A percentile compares a stretch with the other conserved stretches of the same genome.
phyloP scores from a whole-genome alignment of 2,329 filamentous ascomycete genomes.

The Ascochyta viciae-villosae region DNA sequence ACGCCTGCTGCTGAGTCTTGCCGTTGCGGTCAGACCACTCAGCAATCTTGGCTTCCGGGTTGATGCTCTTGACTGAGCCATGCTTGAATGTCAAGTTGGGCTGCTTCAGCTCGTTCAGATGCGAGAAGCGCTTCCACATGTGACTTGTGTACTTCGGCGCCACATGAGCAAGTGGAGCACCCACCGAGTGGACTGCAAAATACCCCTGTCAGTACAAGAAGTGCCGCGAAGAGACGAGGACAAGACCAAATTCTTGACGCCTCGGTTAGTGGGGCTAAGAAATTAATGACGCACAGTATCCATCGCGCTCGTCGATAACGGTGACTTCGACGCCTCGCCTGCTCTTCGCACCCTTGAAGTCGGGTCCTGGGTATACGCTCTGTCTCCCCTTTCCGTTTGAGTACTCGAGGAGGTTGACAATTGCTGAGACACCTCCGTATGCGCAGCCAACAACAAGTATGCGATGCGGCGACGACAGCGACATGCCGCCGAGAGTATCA shows the following conservation, averaged over 20 bases:
- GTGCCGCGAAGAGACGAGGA: constrained; percentile 15
- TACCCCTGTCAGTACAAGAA: constrained; percentile 27
- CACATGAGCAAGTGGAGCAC: constrained; percentile 74
- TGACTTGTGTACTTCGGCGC: constrained; percentile 68
- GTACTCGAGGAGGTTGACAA: constrained; percentile 72
- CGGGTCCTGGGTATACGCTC: constrained; percentile 49
- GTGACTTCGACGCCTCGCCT: constrained; percentile 71
- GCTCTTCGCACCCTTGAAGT: constrained; percentile 45
- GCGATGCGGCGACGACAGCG: constrained; percentile 42
- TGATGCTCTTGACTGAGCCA: constrained; percentile 67
- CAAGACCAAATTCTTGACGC: constrained; percentile 9
- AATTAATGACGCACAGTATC: constrained; percentile 69
- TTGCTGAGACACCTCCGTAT: constrained; percentile 73
- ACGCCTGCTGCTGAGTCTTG: constrained; percentile 56
- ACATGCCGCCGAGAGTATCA: constrained; percentile 35
- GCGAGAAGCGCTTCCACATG: constrained; percentile 73
- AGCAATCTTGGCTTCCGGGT: constrained; percentile 67
- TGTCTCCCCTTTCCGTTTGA: constrained; percentile 63
- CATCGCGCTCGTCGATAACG: constrained; percentile 80
- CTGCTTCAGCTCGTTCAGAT: constrained; percentile 70
- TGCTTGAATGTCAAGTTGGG: constrained; percentile 70
- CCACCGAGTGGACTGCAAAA: constrained; percentile 73
- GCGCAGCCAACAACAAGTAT: constrained; percentile 74
- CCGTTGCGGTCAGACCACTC: constrained; percentile 59
- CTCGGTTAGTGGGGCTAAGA: constrained; percentile 28